A percentile compares a stretch with the other conserved stretches of the same genome.
These are phyloP conservation scores for Gymnopilus dilepis DNA, from an alignment of 768 basidiomycete genomes.

Conservation along the genomic window DNA sequence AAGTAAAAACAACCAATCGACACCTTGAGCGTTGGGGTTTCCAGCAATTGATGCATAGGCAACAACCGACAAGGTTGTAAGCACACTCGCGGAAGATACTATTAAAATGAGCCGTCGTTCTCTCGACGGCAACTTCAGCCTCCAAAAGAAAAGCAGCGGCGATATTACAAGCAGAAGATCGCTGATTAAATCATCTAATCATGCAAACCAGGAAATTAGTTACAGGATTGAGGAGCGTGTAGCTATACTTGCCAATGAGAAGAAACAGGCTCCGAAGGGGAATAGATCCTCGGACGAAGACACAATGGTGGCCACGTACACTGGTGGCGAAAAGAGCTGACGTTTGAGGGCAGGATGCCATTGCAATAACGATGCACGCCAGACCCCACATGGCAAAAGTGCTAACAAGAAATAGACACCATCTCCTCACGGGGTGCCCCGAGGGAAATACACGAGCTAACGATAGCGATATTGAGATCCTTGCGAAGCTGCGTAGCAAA, in stretches of 20 bases:
- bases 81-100: conserved; percentile 27
- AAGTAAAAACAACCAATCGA: neutral
- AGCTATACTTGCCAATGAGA: neutral
- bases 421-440: neutral
- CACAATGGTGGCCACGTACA: neutral
- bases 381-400: neutral
- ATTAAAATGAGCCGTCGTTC: conserved; percentile 28
- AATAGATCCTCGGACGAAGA: neutral
- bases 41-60: conserved; percentile 23
- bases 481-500: neutral
- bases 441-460: neutral
- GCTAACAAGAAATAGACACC: neutral
- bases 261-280: neutral
- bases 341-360: neutral
- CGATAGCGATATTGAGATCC: neutral
- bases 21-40: neutral
- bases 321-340: neutral
- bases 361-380: neutral
- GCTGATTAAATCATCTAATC: neutral
- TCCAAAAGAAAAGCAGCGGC: conserved; percentile 30
- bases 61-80: conserved; percentile 25
- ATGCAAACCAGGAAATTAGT: no score
- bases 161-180: conserved; percentile 17
- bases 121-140: conserved; percentile 22
- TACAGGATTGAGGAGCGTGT: no score